These are phyloP conservation scores for Solanum sejunctum DNA, from an alignment of 257 asterid genomes.

Conservation along the genomic window DNA sequence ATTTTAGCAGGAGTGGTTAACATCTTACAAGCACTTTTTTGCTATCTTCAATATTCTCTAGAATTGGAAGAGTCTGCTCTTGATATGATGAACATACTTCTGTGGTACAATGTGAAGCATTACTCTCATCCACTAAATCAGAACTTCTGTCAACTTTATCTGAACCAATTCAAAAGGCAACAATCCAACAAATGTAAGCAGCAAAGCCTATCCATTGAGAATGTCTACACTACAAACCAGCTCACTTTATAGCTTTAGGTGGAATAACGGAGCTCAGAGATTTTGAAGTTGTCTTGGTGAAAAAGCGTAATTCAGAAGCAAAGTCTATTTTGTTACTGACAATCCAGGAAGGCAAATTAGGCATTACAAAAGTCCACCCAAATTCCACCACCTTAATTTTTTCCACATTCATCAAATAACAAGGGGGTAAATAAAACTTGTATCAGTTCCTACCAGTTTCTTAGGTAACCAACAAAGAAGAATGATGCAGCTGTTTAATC, in stretches of 20 bases:
- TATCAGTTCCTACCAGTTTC: neutral
- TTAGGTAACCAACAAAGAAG: neutral
- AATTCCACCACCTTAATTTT: neutral
- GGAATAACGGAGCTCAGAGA: neutral
- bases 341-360: neutral
- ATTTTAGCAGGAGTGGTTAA: neutral
- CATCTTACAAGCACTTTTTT: slow-evolving; percentile 47
- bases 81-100: slow-evolving; percentile 22
- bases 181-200: neutral
- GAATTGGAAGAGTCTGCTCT: slow-evolving; percentile 38
- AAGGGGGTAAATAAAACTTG: neutral
- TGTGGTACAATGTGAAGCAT: slow-evolving; percentile 24
- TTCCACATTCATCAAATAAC: neutral
- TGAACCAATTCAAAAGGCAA: neutral
- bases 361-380: neutral
- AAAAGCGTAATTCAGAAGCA: neutral
- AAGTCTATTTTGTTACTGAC: neutral
- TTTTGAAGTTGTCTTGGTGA: neutral
- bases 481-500: neutral
- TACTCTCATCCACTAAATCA: slow-evolving; percentile 16
- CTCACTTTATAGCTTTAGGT: neutral
- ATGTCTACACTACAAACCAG: neutral
- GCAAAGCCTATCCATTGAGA: neutral
- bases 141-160: neutral
- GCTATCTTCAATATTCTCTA: slow-evolving; percentile 43